Conservation (phyloP, 164 flowering plant genomes). For the Kingdonia uniflora region DNA sequence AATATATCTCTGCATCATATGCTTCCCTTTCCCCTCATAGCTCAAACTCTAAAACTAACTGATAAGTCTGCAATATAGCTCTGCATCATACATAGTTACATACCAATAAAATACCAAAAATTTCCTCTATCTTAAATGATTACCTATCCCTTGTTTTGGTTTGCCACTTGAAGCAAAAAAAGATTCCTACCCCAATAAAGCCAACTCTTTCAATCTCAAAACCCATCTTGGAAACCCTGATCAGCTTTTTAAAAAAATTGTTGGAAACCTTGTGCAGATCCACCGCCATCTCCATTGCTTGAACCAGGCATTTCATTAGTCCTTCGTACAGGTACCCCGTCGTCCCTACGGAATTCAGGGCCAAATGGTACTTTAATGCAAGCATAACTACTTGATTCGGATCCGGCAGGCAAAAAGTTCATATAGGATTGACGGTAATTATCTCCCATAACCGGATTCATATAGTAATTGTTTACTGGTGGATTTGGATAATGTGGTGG, state of each 20-base stretch:
- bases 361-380: slow-evolving; percentile 73
- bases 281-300: slow-evolving; percentile 6
- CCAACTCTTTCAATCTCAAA: slow-evolving; percentile 15
- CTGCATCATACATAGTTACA: not conserved
- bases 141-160: slow-evolving; percentile 30
- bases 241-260: too few relatives aligned
- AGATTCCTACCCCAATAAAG: slow-evolving; percentile 10
- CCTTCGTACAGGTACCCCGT: slow-evolving; percentile 9
- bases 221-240: slow-evolving; percentile 44
- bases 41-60: slow-evolving; percentile 41
- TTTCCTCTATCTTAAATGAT: slow-evolving; percentile 17
- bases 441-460: slow-evolving; percentile 45
- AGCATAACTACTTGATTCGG: slow-evolving; percentile 40
- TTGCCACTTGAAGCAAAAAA: slow-evolving; percentile 20
- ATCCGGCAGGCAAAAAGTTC: slow-evolving; percentile 3
- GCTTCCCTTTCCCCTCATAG: too few relatives aligned
- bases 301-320: slow-evolving; percentile 4
- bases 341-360: slow-evolving; percentile 19
- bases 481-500: slow-evolving; percentile 34
- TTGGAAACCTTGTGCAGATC: slow-evolving; percentile 22
- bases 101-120: slow-evolving; percentile 4
- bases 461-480: slow-evolving; percentile 34
- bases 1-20: too few relatives aligned
- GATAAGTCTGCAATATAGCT: slow-evolving; percentile 1
- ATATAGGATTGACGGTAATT: slow-evolving; percentile 11